Base-by-base conservation (phyloP, 345 rosid genomes). In the Salix arbutifolia region DNA sequence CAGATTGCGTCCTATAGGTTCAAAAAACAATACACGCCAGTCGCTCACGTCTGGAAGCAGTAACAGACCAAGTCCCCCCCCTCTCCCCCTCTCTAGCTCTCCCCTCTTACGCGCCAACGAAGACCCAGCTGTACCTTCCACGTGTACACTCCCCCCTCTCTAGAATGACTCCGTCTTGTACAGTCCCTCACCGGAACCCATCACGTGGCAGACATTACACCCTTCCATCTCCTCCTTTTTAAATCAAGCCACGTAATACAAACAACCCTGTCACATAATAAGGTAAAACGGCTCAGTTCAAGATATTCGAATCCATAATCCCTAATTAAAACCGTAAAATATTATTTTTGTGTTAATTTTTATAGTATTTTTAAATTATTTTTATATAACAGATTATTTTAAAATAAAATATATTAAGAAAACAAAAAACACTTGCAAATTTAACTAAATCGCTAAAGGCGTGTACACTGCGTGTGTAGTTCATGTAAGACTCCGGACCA, bases 21-120 rank as follows among this genome's bases (percentile, higher is more conserved):
- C 26, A 21, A 13, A 9, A 56, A 56, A 56, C 62, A 21, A 25
- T 58, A n/a, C 28, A 58, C 62, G 62, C 23, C 62, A 58, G 28
- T n/a, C 28, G 11, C 62, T 58, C 62, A 4, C 62, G n/a, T 56
- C 65, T 72, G 56, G 74, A 53, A 31, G 12, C 14, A 73, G 37
- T 4, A 1, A 18, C 0, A 35, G 78, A 75, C 78, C 42, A 1
- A 42, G 77, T 42, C 76, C 23, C 58, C 70, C 21, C 33, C 31
- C 31, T 3, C 31, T 4, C n/a, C n/a, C n/a, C n/a, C 44, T 14
- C 21, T 26, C 21, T 52, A 2, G 61, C 61, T 56, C 14, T 72
- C 42, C 28, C 6, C 60, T 31, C 7, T 78, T n/a, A 72, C 81
- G 81, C 72, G 73, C 76, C 81, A 67, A 14, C 73, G 46, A 78